Percentiles rank a stretch among this genome's conserved stretches.
Conservation (phyloP, 768 basidiomycete species). For the Chiua virens region DNA sequence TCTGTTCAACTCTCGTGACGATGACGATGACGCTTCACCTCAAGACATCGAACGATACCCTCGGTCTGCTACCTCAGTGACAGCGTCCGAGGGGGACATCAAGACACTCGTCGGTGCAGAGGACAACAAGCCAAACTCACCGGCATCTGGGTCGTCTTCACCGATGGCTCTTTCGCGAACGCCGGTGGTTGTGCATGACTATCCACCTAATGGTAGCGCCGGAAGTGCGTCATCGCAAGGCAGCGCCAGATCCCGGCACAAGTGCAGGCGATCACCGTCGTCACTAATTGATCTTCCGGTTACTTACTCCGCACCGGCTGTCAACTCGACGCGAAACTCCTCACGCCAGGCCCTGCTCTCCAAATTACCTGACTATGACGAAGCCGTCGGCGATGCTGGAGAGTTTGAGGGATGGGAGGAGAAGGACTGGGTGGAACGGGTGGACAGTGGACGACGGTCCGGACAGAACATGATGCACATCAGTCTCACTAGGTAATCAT, state of each 20-base stretch:
- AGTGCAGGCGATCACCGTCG: slow-evolving; percentile 35
- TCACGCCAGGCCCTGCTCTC: slow-evolving; percentile 3
- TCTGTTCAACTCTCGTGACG: slow-evolving; percentile 59
- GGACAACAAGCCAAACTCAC: slow-evolving; percentile 12
- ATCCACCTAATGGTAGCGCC: slow-evolving; percentile 55
- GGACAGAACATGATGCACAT: slow-evolving; percentile 39
- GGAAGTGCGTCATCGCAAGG: slow-evolving; percentile 35
- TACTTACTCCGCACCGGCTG: slow-evolving; percentile 30
- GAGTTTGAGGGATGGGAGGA: slow-evolving; percentile 40
- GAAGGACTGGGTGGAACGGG: slow-evolving; percentile 53
- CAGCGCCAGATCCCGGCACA: slow-evolving; percentile 28
- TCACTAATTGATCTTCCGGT: slow-evolving; percentile 41
- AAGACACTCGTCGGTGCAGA: slow-evolving; percentile 21
- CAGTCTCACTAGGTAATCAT: slow-evolving; percentile 25
- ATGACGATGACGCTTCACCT: slow-evolving; percentile 40
- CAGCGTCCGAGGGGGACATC: slow-evolving; percentile 27
- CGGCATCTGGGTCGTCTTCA: slow-evolving; percentile 14
- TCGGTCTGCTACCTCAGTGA: slow-evolving; percentile 35
- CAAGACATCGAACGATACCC: slow-evolving; percentile 50
- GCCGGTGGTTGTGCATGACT: slow-evolving; percentile 31
- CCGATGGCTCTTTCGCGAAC: slow-evolving; percentile 10
- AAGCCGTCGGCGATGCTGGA: slow-evolving; percentile 1
- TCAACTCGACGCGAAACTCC: slow-evolving; percentile 24
- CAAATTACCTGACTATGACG: not conserved
- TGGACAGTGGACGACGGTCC: slow-evolving; percentile 39